Base-by-base conservation (phyloP, 495 filamentous ascomycete genomes). In the Cryomyces minteri region DNA sequence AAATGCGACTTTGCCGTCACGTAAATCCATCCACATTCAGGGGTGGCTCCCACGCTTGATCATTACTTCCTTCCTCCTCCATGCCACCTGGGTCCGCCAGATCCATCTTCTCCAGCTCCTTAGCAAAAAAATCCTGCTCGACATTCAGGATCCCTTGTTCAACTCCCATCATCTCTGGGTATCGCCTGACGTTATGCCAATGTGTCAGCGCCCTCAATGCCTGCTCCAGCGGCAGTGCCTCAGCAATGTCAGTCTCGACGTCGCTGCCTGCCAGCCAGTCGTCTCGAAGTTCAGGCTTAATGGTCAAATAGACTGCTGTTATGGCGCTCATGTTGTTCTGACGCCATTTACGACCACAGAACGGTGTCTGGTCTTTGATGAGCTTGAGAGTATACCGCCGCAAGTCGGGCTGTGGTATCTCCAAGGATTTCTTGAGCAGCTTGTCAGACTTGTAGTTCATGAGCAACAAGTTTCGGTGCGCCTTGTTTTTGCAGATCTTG, bases 241-340 rank as follows among this genome's bases (percentile, higher is more conserved):
- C 86, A 54, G 95, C 90, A 0, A 95, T 85, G 50, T 92, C 87
- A 1, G 77, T 80, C 52, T 98, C 90, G 4, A 95, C 78, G 51
- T 94, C 86, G 18, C 78, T 78, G 6, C 90, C 92, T 0, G 82
- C 79, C 0, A 98, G 67, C 92, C 92, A 98, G 56, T 95, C 92
- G 51, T 98, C 90, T 3, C 92, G 71, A 18, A 98, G 71, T 58
- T 95, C 87, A 0, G 88, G 88, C 3, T 83, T 71, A 58, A 87
- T 93, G 62, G 94, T 84, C 31, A 98, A 66, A 54, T 94, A 98
- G 3, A 96, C 82, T 14, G 86, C 88, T 0, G 90, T 98, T 58
- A 98, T 98, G 51, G 96, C 88, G 43, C 88, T 80, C 90, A 98
- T 98, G 59, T 98, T 95, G 45, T 77, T 76, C 67, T 98, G 90